Evolutionary conservation across 768 basidiomycete species (phyloP), one percentile per base, ranked within the genome.

Genomic region (Pholiota microspora): DNA sequence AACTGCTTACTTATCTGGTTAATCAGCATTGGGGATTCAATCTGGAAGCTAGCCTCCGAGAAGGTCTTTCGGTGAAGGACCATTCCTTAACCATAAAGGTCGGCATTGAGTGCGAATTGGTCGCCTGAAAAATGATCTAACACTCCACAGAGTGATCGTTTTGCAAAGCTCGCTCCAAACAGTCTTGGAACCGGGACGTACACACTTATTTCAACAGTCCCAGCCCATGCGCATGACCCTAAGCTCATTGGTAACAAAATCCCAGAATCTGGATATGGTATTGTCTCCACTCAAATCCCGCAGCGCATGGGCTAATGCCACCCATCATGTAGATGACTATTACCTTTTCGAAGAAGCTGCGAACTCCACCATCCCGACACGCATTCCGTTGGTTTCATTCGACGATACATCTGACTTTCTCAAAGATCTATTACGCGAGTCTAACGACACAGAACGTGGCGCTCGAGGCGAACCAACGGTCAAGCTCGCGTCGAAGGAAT

Each of bases 11-110:
- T 40, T 48, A 52, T 51, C 38, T 23, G 27, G 24, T 27, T 45
- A 0, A n/a, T n/a, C 54, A 90, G 86, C 88, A 90, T 66, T 90
- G 88, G 87, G 89, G 88, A 25, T 90, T 89, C 73, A 90, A 91
- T 63, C 78, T 90, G 9, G 85, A 88, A 29, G 88, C 85, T 1
- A 89, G 86, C 61, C 70, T 86, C 36, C 67, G 69, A 2, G 76
- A 79, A 29, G 65, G 71, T 13, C 68, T 81, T 27, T 73, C 74
- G 24, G 77, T 90, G 35, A 77, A 81, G 61, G 73, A 80, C 34
- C 86, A 77, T 51, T 64, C 49, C 7, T 60, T 80, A 21, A 74
- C 69, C 2, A 74, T 80, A 53, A 73, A 74, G 64, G 75, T 75
- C 52, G 23, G 62, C 54, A 28, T 36, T 7, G 28, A 29, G 24